Conservation (phyloP, 2,329 filamentous ascomycete genomes). For the Penicillium sp. region DNA sequence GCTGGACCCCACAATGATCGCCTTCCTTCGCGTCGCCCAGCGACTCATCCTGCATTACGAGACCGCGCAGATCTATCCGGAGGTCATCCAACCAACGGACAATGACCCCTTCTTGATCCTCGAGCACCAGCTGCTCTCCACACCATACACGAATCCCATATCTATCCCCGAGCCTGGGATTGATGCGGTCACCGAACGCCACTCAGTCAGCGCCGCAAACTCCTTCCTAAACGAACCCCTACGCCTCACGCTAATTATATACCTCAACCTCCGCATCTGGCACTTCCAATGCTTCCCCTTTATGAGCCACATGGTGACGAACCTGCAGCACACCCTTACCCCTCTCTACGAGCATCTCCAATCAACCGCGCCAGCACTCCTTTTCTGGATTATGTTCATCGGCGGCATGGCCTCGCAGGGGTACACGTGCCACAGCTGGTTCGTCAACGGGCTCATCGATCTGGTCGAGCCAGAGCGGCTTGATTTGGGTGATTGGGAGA, state of each 20-base stretch:
- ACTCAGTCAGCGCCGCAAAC: not conserved
- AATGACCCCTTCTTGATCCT: constrained; percentile 24
- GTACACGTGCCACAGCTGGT: constrained; percentile 20
- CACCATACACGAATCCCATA: not conserved
- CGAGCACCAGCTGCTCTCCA: constrained; percentile 4
- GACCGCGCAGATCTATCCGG: constrained; percentile 8
- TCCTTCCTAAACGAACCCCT: constrained; percentile 22
- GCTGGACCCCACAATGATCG: constrained; percentile 4
- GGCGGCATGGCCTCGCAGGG: constrained; percentile 25
- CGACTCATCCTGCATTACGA: constrained; percentile 24
- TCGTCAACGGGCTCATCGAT: constrained; percentile 17
- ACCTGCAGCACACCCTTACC: constrained; percentile 15
- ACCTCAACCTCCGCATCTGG: constrained; percentile 21
- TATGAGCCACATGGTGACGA: constrained; percentile 14
- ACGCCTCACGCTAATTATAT: constrained; percentile 19
- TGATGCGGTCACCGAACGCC: too few relatives aligned
- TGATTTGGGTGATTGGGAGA: constrained; percentile 10
- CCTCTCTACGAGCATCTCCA: not conserved
- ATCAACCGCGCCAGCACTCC: not conserved
- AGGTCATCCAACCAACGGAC: constrained; percentile 22
- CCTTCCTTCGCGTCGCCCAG: constrained; percentile 11
- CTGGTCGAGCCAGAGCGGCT: constrained; percentile 3
- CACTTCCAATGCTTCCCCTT: constrained; percentile 23
- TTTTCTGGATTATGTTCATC: constrained; percentile 24
- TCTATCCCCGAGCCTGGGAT: not conserved